These are phyloP conservation scores for Lanzia echinophila DNA, from an alignment of 2,329 filamentous ascomycete genomes.

Conservation along the genomic window DNA sequence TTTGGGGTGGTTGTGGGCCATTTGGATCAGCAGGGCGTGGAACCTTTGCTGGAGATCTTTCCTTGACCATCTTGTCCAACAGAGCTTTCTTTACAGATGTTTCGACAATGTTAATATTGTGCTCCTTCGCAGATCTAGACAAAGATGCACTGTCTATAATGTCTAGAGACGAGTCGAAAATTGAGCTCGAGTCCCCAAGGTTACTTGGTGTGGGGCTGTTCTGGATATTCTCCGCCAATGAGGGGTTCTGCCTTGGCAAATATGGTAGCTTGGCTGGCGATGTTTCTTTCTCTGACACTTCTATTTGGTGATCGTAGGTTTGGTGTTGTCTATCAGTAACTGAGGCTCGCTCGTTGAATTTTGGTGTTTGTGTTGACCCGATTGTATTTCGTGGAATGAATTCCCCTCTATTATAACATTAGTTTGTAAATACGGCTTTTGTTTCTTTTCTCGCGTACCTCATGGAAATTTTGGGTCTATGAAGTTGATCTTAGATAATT, in stretches of 20 bases:
- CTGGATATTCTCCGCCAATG: background rate
- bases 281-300: background rate
- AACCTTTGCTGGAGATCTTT: conserved; percentile 28
- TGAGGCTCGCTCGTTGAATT: conserved; percentile 1
- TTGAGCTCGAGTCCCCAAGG: conserved; percentile 29
- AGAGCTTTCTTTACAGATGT: conserved; percentile 6
- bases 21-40: conserved; percentile 20
- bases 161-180: conserved; percentile 21
- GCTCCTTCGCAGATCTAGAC: conserved; percentile 11
- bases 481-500: too few relatives aligned
- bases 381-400: conserved; percentile 11
- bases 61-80: conserved; percentile 28
- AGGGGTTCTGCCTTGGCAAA: background rate
- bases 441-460: too few relatives aligned
- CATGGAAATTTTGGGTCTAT: conserved; percentile 2
- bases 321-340: conserved; percentile 1
- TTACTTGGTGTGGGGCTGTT: conserved; percentile 21
- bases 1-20: conserved; percentile 12
- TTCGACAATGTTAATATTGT: conserved; percentile 18
- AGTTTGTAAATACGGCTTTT: conserved; percentile 3
- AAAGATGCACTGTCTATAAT: conserved; percentile 9
- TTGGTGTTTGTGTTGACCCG: conserved; percentile 9
- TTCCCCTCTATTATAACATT: conserved; percentile 2
- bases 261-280: background rate
- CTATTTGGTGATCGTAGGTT: background rate